Percentiles rank a stretch among this genome's conserved stretches.
phyloP scores from a whole-genome alignment of 768 basidiomycete species.

The Suillus fuscotomentosus region DNA sequence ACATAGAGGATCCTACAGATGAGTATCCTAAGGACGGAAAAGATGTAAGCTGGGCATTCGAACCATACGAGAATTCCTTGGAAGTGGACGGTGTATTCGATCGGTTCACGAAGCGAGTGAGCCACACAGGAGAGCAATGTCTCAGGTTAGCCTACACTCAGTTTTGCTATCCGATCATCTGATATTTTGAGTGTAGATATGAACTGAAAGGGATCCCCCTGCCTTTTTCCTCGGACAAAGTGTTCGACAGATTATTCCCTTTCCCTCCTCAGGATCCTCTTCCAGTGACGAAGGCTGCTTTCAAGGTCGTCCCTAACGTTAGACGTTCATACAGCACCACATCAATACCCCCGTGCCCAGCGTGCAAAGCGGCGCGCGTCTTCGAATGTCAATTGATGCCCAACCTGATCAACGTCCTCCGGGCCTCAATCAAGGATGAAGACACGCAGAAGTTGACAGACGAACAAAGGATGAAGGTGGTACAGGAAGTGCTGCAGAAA shows the following conservation, averaged over 20 bases:
- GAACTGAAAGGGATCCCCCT: slow-evolving; percentile 84
- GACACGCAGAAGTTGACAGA: slow-evolving; percentile 46
- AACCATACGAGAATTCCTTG: slow-evolving; percentile 79
- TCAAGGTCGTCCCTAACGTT: slow-evolving; percentile 45
- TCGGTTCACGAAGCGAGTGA: slow-evolving; percentile 72
- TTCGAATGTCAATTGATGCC: slow-evolving; percentile 98
- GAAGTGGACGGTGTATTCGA: slow-evolving; percentile 86
- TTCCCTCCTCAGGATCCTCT: slow-evolving; percentile 40
- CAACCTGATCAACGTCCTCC: slow-evolving; percentile 80
- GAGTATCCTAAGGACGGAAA: slow-evolving; percentile 42
- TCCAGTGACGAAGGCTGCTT: slow-evolving; percentile 60
- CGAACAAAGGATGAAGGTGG: slow-evolving; percentile 63
- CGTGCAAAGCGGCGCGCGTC: slow-evolving; percentile 63
- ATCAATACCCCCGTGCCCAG: slow-evolving; percentile 60
- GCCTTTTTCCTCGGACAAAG: slow-evolving; percentile 77
- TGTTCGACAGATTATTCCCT: slow-evolving; percentile 77
- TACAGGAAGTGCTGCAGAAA: slow-evolving; percentile 55
- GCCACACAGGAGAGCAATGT: slow-evolving; percentile 77
- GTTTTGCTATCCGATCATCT: neutral
- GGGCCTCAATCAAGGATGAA: slow-evolving; percentile 25
- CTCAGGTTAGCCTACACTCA: slow-evolving; percentile 55
- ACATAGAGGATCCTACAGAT: slow-evolving; percentile 42
- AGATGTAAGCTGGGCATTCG: slow-evolving; percentile 59
- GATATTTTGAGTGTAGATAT: slow-evolving; percentile 52
- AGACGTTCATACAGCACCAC: slow-evolving; percentile 56